Evolutionary conservation across 73 alveolate genomes (phyloP).

Genomic region (Symbiodinium natans): DNA sequence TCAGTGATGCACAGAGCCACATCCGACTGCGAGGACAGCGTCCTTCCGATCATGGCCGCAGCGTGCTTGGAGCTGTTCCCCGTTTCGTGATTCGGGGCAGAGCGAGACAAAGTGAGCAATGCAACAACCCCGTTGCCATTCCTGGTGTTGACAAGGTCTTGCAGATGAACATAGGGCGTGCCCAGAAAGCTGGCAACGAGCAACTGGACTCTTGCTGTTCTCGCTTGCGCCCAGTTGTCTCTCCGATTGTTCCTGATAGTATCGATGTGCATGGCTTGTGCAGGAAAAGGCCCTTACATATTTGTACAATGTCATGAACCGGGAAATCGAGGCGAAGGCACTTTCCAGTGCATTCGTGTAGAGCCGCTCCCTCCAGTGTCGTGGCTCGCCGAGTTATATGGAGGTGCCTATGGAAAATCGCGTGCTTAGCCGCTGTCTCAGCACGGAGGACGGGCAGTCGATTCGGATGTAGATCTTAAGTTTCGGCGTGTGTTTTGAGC

Average conservation of each 20-base stretch:
- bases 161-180: conserved; percentile 78
- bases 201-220: conserved; percentile 25
- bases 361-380: too few species aligned
- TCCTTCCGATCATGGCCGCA: conserved; percentile 72
- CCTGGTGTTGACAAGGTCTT: too few species aligned
- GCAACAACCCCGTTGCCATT: too few species aligned
- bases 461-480: not conserved
- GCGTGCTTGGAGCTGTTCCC: not conserved
- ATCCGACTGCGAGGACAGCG: conserved; percentile 21
- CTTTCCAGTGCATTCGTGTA: not conserved
- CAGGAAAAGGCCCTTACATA: conserved; percentile 61
- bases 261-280: not conserved
- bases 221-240: not conserved
- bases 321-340: conserved; percentile 54
- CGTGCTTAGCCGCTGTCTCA: conserved; percentile 53
- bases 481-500: not conserved
- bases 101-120: not conserved
- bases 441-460: conserved; percentile 53
- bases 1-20: too few species aligned
- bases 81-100: not conserved
- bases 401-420: conserved; percentile 77
- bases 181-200: conserved; percentile 37
- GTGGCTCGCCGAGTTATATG: too few species aligned
- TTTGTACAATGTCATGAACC: conserved; percentile 43
- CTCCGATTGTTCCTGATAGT: not conserved